These are phyloP conservation scores for Aspergillus fumigatus DNA, from an alignment of 2,329 filamentous ascomycete genomes.

Conservation along the genomic window DNA sequence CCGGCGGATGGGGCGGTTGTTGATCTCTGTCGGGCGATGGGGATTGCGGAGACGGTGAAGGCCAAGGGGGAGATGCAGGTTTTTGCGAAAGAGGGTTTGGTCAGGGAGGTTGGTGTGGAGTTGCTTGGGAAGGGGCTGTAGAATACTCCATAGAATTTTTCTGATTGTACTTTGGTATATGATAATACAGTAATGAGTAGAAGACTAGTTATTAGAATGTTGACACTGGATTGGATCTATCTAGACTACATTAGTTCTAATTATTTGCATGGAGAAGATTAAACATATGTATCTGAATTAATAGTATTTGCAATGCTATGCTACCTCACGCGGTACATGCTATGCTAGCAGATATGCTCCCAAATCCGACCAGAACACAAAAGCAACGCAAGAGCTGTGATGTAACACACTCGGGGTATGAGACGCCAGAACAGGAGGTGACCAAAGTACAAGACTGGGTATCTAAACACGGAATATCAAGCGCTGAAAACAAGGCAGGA, in stretches of 20 bases:
- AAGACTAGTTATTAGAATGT: neutral
- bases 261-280: too few relatives aligned
- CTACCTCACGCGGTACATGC: too few relatives aligned
- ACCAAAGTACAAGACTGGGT: conserved; percentile 17
- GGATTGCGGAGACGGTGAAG: conserved; percentile 62
- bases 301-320: too few relatives aligned
- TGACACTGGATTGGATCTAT: neutral
- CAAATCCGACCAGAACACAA: neutral
- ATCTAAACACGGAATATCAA: conserved; percentile 12
- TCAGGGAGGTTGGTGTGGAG: conserved; percentile 45
- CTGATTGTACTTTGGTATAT: neutral
- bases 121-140: conserved; percentile 36
- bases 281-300: too few relatives aligned
- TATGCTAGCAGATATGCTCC: too few relatives aligned
- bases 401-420: conserved; percentile 21
- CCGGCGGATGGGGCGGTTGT: conserved; percentile 68
- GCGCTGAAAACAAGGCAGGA: conserved; percentile 11
- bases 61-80: conserved; percentile 48
- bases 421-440: neutral
- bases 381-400: conserved; percentile 13
- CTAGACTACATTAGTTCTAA: neutral
- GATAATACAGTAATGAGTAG: neutral
- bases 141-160: neutral
- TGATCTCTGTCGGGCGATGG: conserved; percentile 74
- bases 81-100: conserved; percentile 56